These are phyloP conservation scores for Fusarium protoensiforme DNA, from an alignment of 2,329 filamentous ascomycete genomes.

Conservation along the genomic window DNA sequence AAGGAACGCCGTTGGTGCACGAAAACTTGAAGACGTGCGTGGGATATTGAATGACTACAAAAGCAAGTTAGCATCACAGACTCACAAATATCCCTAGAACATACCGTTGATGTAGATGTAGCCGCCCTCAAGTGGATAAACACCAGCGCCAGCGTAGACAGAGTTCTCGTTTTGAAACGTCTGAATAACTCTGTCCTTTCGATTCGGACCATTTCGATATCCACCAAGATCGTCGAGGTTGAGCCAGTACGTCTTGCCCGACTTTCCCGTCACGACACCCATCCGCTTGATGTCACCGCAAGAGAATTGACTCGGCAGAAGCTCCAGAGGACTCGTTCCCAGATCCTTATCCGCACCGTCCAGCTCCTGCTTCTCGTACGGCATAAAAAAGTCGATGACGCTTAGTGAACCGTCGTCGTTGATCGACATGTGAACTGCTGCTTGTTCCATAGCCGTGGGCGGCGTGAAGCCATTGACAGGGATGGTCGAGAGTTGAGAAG, in stretches of 20 bases:
- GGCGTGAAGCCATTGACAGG: constrained; percentile 53
- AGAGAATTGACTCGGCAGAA: constrained; percentile 54
- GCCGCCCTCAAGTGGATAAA: constrained; percentile 60
- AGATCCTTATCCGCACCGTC: constrained; percentile 64
- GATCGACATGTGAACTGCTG: constrained; percentile 56
- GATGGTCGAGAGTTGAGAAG: constrained; percentile 51
- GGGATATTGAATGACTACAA: constrained; percentile 61
- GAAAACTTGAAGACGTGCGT: constrained; percentile 69
- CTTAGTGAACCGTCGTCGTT: constrained; percentile 55
- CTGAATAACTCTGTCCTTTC: constrained; percentile 57
- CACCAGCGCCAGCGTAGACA: constrained; percentile 59
- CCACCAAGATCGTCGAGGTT: constrained; percentile 55
- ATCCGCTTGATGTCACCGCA: constrained; percentile 58
- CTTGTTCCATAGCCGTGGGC: constrained; percentile 57
- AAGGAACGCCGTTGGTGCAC: constrained; percentile 61
- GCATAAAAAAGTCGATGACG: constrained; percentile 65
- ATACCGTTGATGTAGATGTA: constrained; percentile 59
- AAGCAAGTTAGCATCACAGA: background rate
- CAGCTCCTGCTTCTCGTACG: constrained; percentile 61
- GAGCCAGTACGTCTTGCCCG: constrained; percentile 59
- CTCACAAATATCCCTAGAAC: rapidly evolving
- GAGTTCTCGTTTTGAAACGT: constrained; percentile 57
- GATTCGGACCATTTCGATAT: constrained; percentile 50
- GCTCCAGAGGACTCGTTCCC: constrained; percentile 58
- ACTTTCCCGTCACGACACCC: constrained; percentile 62